phyloP scores from a whole-genome alignment of 495 filamentous ascomycete species.

The Podospora bellae-mahoneyi region DNA sequence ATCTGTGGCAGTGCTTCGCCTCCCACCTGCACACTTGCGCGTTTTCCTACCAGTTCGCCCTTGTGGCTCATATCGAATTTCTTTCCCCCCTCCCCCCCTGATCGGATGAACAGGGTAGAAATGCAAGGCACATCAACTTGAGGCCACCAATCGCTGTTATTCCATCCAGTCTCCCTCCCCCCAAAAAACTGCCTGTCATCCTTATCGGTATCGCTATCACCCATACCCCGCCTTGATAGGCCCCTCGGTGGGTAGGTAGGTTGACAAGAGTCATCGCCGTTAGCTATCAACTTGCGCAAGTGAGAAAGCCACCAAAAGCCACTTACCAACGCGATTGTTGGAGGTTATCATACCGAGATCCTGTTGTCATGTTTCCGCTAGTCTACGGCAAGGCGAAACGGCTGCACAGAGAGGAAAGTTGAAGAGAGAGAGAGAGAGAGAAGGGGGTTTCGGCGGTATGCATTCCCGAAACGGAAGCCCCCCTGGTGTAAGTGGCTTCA shows the following conservation, averaged over 20 bases:
- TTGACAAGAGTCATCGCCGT: too few species aligned
- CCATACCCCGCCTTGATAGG: not conserved
- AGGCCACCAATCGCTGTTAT: not conserved
- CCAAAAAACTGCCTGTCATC: not conserved
- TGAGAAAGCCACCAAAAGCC: not conserved
- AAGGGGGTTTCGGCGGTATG: not conserved
- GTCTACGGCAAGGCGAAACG: not conserved
- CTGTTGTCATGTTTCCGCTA: not conserved
- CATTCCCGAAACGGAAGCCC: not conserved
- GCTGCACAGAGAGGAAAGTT: not conserved
- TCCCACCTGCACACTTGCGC: not conserved
- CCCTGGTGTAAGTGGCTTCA: constrained; percentile 6
- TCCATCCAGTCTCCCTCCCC: not conserved
- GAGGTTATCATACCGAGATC: not conserved
- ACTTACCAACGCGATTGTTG: not conserved
- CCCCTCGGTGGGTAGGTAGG: not conserved
- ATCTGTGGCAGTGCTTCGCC: not conserved
- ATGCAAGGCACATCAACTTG: not conserved
- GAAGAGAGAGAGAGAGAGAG: not conserved
- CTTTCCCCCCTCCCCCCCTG: not conserved
- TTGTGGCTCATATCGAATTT: not conserved
- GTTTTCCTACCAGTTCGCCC: not conserved
- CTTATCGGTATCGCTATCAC: not conserved
- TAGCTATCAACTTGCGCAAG: not conserved
- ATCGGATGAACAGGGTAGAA: not conserved